phyloP scores from a whole-genome alignment of 768 basidiomycete genomes.

The Udeniomyces megalosporus region DNA sequence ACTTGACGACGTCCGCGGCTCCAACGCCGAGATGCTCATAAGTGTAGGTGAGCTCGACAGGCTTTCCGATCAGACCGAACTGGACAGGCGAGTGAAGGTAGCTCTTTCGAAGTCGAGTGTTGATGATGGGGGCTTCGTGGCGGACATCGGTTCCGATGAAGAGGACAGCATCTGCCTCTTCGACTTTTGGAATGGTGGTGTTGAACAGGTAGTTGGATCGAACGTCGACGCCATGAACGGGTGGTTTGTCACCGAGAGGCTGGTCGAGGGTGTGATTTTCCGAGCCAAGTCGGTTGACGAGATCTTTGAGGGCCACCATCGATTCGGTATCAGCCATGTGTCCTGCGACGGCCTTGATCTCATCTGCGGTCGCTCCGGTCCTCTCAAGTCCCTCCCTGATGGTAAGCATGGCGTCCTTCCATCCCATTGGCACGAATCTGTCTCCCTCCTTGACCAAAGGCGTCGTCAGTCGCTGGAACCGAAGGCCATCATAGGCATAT shows the following conservation, averaged over 20 bases:
- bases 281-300: slow-evolving; percentile 80
- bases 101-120: slow-evolving; percentile 87
- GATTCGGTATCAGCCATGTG: slow-evolving; percentile 78
- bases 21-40: slow-evolving; percentile 85
- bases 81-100: slow-evolving; percentile 80
- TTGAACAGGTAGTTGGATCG: slow-evolving; percentile 97
- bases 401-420: slow-evolving; percentile 72
- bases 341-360: slow-evolving; percentile 90
- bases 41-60: slow-evolving; percentile 78
- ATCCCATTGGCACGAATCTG: slow-evolving; percentile 72
- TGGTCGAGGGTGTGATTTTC: slow-evolving; percentile 81
- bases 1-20: slow-evolving; percentile 51
- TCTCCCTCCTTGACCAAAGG: slow-evolving; percentile 84
- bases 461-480: slow-evolving; percentile 83
- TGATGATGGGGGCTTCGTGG: slow-evolving; percentile 91
- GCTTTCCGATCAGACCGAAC: slow-evolving; percentile 76
- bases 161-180: slow-evolving; percentile 78
- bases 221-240: slow-evolving; percentile 68
- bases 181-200: slow-evolving; percentile 73
- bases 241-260: slow-evolving; percentile 46
- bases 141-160: slow-evolving; percentile 92
- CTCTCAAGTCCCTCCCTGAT: slow-evolving; percentile 59
- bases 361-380: slow-evolving; percentile 71
- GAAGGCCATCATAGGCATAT: slow-evolving; percentile 86
- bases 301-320: slow-evolving; percentile 70